Base-by-base conservation (phyloP, 768 basidiomycete genomes). In the Mycena galopus region DNA sequence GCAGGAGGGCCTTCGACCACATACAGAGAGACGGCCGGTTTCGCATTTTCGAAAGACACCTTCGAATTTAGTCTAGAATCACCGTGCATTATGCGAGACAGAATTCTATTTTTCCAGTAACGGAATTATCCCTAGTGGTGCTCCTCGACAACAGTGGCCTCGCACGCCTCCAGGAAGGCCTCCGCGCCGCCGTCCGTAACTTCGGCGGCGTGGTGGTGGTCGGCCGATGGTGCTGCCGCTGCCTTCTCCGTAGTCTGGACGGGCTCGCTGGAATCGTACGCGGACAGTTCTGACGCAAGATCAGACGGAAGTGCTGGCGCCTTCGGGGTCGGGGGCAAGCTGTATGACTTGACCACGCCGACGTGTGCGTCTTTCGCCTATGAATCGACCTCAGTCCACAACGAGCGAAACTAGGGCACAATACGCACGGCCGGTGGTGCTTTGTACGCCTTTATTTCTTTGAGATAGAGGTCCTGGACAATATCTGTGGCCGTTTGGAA, bases 311-410 rank as follows among this genome's bases (percentile, higher is more conserved):
- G 86, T 17, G 88, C 81, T 14, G 97, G 97, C 2, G 91, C 82
- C 69, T 90, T 86, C 62, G 97, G 98, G 29, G 90, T 79, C 19
- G 92, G 81, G 1, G 97, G 97, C 29, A 91, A 82, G 35, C 90
- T 81, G 88, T 93, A 97, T 62, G 89, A 79, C 85, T 97, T 98
- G 72, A 99, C 96, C 68, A 82, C 86, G 67, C 94, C 95, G 77
- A 96, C 91, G 81, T 96, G 95, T 64, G 96, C 96, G 81, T 98
- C 94, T 82, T 94, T 92, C 73, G 93, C 90, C 97, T 99, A 69
- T 35, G 23, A 58, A 44, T 50, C 7, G 35, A 25, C n/a, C 47
- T 73, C 44, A 61, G 63, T n/a, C n/a, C 17, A 21, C 30, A 53
- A 37, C 16, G 27, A 51, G 29, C 37, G 21, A 21, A 51, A 44